These are phyloP conservation scores for Durio zibethinus DNA, from an alignment of 345 rosid genomes.

Conservation along the genomic window DNA sequence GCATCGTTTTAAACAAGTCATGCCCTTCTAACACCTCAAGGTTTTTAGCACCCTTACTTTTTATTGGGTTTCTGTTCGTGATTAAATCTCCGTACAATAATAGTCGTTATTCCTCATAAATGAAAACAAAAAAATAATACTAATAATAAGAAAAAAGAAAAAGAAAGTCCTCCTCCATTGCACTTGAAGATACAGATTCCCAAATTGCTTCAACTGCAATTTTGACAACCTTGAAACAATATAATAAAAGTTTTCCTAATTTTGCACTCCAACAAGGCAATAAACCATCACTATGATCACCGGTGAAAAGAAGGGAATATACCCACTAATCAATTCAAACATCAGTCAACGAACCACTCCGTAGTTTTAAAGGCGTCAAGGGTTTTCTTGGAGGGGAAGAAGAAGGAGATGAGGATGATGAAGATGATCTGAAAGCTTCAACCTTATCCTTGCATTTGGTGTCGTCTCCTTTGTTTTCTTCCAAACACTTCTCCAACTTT, in stretches of 20 bases:
- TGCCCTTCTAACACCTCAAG: background rate
- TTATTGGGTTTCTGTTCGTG: background rate
- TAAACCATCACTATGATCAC: too few species aligned
- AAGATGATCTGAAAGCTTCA: conserved; percentile 32
- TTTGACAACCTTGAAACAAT: background rate
- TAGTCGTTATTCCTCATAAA: background rate
- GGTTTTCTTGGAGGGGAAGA: conserved; percentile 16
- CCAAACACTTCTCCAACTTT: conserved; percentile 34
- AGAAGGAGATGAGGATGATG: background rate
- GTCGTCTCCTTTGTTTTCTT: conserved; percentile 34
- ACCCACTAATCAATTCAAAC: conserved; percentile 20
- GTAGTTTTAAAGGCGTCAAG: conserved; percentile 16
- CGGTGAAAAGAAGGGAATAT: background rate
- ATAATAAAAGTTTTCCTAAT: background rate
- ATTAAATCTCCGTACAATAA: background rate
- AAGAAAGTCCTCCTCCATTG: background rate
- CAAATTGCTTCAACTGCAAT: background rate
- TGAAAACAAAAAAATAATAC: too few species aligned
- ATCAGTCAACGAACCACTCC: conserved; percentile 35
- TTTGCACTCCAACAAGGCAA: background rate
- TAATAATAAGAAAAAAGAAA: too few species aligned
- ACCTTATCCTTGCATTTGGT: conserved; percentile 39
- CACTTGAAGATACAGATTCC: background rate
- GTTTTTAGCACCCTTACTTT: background rate
- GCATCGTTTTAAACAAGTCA: background rate